Evolutionary conservation across 2,329 filamentous ascomycete species (phyloP).

Genomic region (Xylariaceae sp.): DNA sequence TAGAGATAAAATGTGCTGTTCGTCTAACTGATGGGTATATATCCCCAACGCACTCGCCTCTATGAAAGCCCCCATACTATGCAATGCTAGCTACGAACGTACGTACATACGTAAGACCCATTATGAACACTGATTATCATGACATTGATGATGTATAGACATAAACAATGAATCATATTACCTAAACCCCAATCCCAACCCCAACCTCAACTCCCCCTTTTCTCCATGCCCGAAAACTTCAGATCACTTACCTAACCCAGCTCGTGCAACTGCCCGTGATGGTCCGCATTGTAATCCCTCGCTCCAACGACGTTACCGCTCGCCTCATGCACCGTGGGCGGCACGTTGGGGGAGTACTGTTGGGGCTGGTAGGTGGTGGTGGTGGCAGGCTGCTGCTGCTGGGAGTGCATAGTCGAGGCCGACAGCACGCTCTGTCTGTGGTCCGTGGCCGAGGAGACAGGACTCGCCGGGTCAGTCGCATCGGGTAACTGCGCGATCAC

Average conservation of each 20-base stretch:
- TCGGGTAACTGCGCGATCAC: conserved; percentile 24
- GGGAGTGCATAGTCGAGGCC: conserved; percentile 28
- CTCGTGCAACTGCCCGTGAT: conserved; percentile 47
- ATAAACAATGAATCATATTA: not conserved
- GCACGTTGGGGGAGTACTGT: conserved; percentile 27
- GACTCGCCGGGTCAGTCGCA: conserved; percentile 34
- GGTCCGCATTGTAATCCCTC: conserved; percentile 35
- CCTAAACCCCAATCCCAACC: too few relatives aligned
- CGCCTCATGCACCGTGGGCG: conserved; percentile 43
- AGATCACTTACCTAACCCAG: conserved; percentile 32
- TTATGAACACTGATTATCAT: not conserved
- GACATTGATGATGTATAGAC: not conserved
- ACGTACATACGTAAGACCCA: not conserved
- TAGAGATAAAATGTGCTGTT: too few relatives aligned
- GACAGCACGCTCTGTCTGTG: conserved; percentile 27
- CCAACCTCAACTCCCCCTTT: too few relatives aligned
- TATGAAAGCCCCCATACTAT: not conserved
- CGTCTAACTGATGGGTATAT: too few relatives aligned
- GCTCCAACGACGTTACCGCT: conserved; percentile 39
- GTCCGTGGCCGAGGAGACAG: conserved; percentile 30
- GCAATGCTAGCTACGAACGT: not conserved
- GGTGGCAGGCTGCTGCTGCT: conserved; percentile 20
- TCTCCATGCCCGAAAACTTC: not conserved
- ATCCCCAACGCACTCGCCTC: too few relatives aligned
- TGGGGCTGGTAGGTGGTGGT: conserved; percentile 16